Conservation (phyloP, 2,329 filamentous ascomycete genomes). For the Ophiognomonia clavigignenti-juglandacearum region DNA sequence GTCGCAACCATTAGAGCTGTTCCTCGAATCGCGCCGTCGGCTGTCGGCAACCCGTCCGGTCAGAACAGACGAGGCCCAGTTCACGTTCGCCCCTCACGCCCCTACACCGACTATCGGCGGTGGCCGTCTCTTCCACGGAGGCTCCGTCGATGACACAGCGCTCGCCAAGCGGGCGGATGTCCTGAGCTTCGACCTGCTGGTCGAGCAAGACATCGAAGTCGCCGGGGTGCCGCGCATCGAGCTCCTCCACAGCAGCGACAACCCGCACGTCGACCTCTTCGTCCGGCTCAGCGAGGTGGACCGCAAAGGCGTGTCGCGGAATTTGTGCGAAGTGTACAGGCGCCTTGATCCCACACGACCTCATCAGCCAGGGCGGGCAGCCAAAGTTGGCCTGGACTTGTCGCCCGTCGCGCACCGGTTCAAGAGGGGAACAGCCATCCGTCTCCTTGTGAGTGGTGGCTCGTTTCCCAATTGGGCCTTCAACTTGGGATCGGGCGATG, state of each 20-base stretch:
- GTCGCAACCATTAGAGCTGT: conserved; percentile 5
- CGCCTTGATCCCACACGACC: conserved; percentile 15
- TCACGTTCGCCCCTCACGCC: conserved; percentile 21
- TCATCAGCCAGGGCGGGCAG: background rate
- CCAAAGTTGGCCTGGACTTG: conserved; percentile 14
- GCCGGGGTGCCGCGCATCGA: conserved; percentile 19
- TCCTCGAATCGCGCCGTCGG: conserved; percentile 1
- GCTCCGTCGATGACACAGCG: conserved; percentile 17
- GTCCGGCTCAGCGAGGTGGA: conserved; percentile 22
- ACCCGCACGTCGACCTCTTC: conserved; percentile 21
- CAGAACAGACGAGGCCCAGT: conserved; percentile 5
- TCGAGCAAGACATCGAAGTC: conserved; percentile 18
- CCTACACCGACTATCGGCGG: conserved; percentile 22
- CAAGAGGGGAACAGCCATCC: conserved; percentile 17
- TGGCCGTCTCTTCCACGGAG: conserved; percentile 10
- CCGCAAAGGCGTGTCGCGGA: conserved; percentile 19
- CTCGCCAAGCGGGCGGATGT: conserved; percentile 20
- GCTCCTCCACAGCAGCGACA: conserved; percentile 21
- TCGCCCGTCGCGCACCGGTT: conserved; percentile 20
- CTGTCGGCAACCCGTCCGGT: background rate
- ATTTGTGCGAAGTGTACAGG: conserved; percentile 20
- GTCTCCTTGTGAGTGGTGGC: conserved; percentile 21
- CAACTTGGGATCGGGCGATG: conserved; percentile 20
- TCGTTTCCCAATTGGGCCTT: conserved; percentile 17
- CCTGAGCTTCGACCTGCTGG: conserved; percentile 18